phyloP scores from a whole-genome alignment of 495 filamentous ascomycete genomes.

The Jackrogersella multiformis region DNA sequence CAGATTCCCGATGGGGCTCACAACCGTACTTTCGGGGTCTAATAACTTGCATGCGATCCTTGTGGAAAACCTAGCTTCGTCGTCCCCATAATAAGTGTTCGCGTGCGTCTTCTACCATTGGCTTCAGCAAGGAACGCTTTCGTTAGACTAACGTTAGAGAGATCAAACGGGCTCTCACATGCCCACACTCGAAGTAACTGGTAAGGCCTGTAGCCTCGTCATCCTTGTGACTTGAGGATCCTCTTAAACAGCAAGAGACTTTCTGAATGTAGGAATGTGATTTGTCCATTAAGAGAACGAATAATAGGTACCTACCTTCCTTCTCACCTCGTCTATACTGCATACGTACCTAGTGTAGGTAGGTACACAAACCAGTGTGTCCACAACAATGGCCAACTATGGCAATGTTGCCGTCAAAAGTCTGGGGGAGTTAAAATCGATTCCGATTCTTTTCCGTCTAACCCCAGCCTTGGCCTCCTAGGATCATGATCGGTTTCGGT shows the following conservation, averaged over 20 bases:
- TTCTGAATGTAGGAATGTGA: conserved; percentile 17
- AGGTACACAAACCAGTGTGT: neutral
- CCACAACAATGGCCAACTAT: conserved; percentile 8
- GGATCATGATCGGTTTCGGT: conserved; percentile 31
- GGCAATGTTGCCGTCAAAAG: conserved; percentile 30
- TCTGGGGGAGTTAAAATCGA: conserved; percentile 36
- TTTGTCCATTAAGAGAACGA: conserved; percentile 20
- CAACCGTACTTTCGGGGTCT: conserved; percentile 41
- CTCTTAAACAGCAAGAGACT: conserved; percentile 18
- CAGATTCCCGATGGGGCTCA: conserved; percentile 44
- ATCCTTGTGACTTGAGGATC: conserved; percentile 40
- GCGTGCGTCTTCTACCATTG: conserved; percentile 39
- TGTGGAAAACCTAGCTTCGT: conserved; percentile 41
- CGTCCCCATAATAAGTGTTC: conserved; percentile 43
- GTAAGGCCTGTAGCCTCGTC: conserved; percentile 37
- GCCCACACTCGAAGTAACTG: conserved; percentile 32
- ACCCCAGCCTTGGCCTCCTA: conserved; percentile 38
- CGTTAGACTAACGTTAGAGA: conserved; percentile 42
- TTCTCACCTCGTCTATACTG: neutral
- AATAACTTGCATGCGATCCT: conserved; percentile 43
- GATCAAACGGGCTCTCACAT: conserved; percentile 42
- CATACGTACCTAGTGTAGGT: too few species aligned
- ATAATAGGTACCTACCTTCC: conserved; percentile 15
- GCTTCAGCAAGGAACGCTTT: conserved; percentile 38
- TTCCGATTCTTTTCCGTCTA: conserved; percentile 43